Evolutionary conservation across 805 yeast genomes (phyloP).

Genomic region (Wickerhamiella parazyma): DNA sequence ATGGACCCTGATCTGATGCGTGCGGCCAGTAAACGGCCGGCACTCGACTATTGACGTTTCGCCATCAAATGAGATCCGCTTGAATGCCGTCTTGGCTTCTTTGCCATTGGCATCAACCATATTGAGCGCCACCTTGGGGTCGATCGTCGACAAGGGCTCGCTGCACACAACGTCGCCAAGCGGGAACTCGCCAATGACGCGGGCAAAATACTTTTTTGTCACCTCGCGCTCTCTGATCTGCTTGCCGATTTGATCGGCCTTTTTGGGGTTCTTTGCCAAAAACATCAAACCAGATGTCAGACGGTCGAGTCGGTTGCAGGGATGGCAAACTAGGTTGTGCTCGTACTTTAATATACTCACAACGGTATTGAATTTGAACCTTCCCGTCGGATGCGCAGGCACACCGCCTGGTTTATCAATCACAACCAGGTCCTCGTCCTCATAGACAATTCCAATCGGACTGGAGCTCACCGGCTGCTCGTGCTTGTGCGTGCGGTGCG

Average conservation of each 20-base stretch:
- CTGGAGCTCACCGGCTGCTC: constrained; percentile 67
- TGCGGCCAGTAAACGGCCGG: constrained; percentile 77
- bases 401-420: constrained; percentile 91
- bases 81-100: constrained; percentile 61
- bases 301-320: constrained; percentile 81
- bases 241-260: constrained; percentile 62
- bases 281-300: constrained; percentile 91
- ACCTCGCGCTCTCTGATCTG: constrained; percentile 62
- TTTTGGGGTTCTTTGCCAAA: constrained; percentile 65
- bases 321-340: constrained; percentile 52
- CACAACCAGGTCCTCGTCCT: constrained; percentile 63
- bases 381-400: constrained; percentile 92
- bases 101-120: constrained; percentile 36
- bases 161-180: constrained; percentile 40
- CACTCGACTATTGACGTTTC: constrained; percentile 60
- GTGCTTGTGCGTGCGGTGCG: constrained; percentile 72
- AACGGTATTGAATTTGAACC: constrained; percentile 63
- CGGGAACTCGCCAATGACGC: constrained; percentile 82
- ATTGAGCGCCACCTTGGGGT: constrained; percentile 61
- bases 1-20: constrained; percentile 92
- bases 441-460: constrained; percentile 52
- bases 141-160: constrained; percentile 52
- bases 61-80: constrained; percentile 54
- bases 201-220: constrained; percentile 69
- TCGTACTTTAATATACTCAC: constrained; percentile 69